Evolutionary conservation across 768 basidiomycete genomes (phyloP), one percentile per base, ranked within the genome.

Genomic region (Lentinula detonsa): DNA sequence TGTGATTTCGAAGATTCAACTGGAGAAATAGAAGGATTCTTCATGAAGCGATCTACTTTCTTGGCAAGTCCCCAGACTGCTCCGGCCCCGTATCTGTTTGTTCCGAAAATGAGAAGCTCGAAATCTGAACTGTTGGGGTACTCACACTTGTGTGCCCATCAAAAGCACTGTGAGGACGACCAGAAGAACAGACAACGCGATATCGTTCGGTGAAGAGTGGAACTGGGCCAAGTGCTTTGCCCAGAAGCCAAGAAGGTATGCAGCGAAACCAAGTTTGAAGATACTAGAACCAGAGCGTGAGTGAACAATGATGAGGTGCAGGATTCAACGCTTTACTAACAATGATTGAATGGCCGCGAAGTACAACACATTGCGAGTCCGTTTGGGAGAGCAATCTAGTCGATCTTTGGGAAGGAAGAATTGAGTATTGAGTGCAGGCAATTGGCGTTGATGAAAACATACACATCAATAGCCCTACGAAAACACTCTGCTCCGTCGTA

Each of bases 401-500:
- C 54, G 54, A 40, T 56, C 54, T 56, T 16, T 7, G 42, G 16
- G 16, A 35, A 9, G 34, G 31, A 8, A 34, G 6, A 11, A 31
- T 5, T 34, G 15, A 23, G 52, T 18, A 28, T 8, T 15, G 0
- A 9, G 15, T 28, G 1, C 8, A 9, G 5, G 8, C 10, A 23
- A 23, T 23, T 9, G 16, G 33, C 10, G 21, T 16, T 34, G 33
- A 54, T 33, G 31, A 40, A 10, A 39, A 40, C 54, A 15, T 56
- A 56, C 54, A 56, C 54, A 56, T 56, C 6, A 56, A 37, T 13
- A 56, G 18, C 11, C 54, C 54, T 21, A 56, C 35, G 37, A 56
- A 56, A 23, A 56, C 54, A 18, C 54, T 56, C 18, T 56, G 54
- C 40, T 56, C 54, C 40, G 54, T 56, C 37, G 54, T 56, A 23